Conservation (phyloP, 495 filamentous ascomycete species). For the Aspergillus biplanus region DNA sequence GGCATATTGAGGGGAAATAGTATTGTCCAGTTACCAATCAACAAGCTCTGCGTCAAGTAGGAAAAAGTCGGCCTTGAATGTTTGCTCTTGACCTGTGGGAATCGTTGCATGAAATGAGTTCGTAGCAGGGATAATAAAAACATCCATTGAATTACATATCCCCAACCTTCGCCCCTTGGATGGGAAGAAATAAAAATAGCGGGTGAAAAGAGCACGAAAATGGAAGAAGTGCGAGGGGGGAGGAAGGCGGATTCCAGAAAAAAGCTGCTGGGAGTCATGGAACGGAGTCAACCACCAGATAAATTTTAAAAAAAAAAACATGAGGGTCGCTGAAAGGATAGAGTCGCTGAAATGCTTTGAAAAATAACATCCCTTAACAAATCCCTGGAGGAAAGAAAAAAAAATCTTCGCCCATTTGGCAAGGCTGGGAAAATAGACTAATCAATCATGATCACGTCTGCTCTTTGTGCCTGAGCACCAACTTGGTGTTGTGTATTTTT, state of each 20-base stretch:
- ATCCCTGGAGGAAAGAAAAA: not conserved
- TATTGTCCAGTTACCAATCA: no score
- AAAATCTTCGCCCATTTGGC: not conserved
- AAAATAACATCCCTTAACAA: slow-evolving; percentile 4
- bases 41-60: no score
- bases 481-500: slow-evolving; percentile 21
- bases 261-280: not conserved
- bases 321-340: slow-evolving; percentile 7
- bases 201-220: no score
- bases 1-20: no score
- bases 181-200: no score
- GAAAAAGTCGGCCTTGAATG: no score
- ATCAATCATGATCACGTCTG: slow-evolving; percentile 48
- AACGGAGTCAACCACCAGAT: slow-evolving; percentile 4
- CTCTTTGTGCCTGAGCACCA: slow-evolving; percentile 16
- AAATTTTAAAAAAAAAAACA: slow-evolving; percentile 15
- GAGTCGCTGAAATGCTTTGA: slow-evolving; percentile 12
- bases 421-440: slow-evolving; percentile 19
- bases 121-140: no score
- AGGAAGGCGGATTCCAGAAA: not conserved
- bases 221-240: no score
- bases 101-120: no score
- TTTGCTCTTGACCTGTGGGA: no score
- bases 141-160: no score
- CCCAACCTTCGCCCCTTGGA: no score